phyloP scores from a whole-genome alignment of 2,329 filamentous ascomycete species.

The Plectosphaerella sp. region DNA sequence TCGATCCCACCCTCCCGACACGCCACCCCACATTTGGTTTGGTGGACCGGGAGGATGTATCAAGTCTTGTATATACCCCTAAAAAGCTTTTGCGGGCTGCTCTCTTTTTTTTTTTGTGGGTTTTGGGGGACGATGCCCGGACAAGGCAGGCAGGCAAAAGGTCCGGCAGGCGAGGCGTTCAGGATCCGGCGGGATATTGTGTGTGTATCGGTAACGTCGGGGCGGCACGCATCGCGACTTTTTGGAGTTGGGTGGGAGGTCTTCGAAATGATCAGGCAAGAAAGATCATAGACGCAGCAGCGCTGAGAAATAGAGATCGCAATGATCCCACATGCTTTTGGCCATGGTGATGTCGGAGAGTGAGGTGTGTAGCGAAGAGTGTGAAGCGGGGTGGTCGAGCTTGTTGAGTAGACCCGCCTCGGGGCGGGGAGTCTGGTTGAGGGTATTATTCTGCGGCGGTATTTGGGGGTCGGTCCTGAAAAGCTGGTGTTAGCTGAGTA shows the following conservation, averaged over 20 bases:
- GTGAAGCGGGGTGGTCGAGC: no score
- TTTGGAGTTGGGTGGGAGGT: background rate
- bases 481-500: no score
- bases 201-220: background rate
- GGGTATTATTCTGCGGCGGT: no score
- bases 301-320: background rate
- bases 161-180: slow-evolving; percentile 2
- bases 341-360: no score
- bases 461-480: no score
- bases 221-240: background rate
- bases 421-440: no score
- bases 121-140: background rate
- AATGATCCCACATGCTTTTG: no score
- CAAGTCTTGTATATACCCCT: slow-evolving; percentile 2
- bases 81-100: background rate
- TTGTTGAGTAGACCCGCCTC: no score
- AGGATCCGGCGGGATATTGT: background rate
- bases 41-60: background rate
- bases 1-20: no score
- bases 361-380: no score
- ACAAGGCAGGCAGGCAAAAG: slow-evolving; percentile 1
- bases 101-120: background rate
- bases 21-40: background rate
- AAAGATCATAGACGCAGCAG: slow-evolving; percentile 1
- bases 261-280: background rate